Conservation (phyloP, 2,329 filamentous ascomycete species). For the Amauroascus niger region DNA sequence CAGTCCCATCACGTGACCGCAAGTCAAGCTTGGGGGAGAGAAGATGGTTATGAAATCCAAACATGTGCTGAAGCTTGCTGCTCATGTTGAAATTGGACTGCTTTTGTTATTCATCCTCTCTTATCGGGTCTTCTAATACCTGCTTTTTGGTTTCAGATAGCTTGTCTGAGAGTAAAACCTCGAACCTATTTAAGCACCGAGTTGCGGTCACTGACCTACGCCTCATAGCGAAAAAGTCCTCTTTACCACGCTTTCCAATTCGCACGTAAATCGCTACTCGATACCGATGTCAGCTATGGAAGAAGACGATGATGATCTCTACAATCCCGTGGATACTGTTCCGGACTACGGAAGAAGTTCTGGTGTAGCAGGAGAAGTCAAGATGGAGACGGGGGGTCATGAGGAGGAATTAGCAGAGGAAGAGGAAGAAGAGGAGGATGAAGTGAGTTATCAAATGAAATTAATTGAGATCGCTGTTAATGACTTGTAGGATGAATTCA, state of each 20-base stretch:
- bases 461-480: conserved; percentile 16
- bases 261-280: background rate
- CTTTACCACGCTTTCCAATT: background rate
- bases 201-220: too few relatives aligned
- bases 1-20: background rate
- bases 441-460: conserved; percentile 28
- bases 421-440: conserved; percentile 34
- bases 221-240: too few relatives aligned
- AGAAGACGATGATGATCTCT: conserved; percentile 42
- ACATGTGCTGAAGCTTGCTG: too few relatives aligned
- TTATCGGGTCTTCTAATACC: too few relatives aligned
- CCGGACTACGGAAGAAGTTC: conserved; percentile 26
- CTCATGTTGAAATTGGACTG: background rate
- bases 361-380: conserved; percentile 19
- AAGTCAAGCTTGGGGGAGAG: too few relatives aligned
- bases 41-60: too few relatives aligned
- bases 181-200: too few relatives aligned
- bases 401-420: conserved; percentile 36
- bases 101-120: background rate
- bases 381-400: conserved; percentile 24
- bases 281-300: conserved; percentile 29
- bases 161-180: too few relatives aligned
- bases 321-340: conserved; percentile 35
- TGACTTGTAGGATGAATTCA: conserved; percentile 37
- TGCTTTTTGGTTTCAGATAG: too few relatives aligned